Conservation (phyloP, 495 filamentous ascomycete species). For the Thozetella sp. region DNA sequence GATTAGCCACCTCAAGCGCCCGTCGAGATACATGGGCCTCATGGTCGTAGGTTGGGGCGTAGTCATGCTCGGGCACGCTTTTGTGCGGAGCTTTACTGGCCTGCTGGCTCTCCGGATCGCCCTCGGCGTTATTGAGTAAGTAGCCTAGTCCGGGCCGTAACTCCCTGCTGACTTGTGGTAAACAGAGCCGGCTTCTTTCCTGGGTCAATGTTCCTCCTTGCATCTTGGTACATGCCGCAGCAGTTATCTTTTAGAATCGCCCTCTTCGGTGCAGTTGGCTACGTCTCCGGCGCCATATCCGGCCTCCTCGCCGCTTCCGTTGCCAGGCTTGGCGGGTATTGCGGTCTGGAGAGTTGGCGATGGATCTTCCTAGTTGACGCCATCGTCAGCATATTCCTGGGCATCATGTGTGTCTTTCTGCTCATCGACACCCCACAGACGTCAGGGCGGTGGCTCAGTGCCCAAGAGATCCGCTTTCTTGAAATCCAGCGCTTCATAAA, state of each 20-base stretch:
- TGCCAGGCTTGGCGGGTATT: neutral
- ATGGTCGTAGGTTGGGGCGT: neutral
- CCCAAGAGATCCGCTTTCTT: neutral
- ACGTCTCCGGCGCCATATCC: neutral
- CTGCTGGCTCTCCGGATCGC: neutral
- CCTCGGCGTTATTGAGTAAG: neutral
- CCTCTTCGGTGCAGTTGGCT: neutral
- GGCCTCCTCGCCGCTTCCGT: neutral
- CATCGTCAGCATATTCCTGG: neutral
- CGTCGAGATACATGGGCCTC: neutral
- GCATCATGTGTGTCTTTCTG: neutral
- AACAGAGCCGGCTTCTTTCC: neutral
- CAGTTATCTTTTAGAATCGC: neutral
- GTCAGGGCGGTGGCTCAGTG: neutral
- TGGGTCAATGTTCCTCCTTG: neutral
- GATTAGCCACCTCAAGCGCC: neutral
- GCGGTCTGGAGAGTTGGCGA: neutral
- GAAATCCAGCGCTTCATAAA: neutral
- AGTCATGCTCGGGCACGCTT: neutral
- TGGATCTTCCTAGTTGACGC: slow-evolving; percentile 1
- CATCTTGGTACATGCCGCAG: neutral
- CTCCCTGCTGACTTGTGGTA: too few relatives aligned
- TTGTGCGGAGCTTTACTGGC: neutral
- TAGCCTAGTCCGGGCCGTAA: too few relatives aligned
- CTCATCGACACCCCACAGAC: neutral